phyloP scores from a whole-genome alignment of 2,329 filamentous ascomycete species.

The Grosmannia clavigera region DNA sequence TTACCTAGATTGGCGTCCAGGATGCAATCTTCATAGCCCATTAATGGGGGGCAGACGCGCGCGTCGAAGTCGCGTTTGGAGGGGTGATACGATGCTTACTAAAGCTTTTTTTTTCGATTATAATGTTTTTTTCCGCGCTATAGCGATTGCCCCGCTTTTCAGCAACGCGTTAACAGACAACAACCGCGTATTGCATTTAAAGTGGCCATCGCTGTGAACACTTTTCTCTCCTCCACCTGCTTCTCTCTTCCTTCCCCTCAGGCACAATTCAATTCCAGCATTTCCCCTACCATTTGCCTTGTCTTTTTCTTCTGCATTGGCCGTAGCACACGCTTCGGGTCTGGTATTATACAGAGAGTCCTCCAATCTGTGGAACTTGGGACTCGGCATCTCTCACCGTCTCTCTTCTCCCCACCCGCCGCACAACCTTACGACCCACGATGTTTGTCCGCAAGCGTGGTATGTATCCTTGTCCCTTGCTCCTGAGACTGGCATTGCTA shows the following conservation, averaged over 20 bases:
- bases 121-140: conserved; percentile 7
- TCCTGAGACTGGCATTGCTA: background rate
- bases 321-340: background rate
- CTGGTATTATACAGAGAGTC: background rate
- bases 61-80: conserved; percentile 8
- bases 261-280: conserved; percentile 2
- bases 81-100: background rate
- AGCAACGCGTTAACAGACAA: conserved; percentile 7
- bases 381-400: background rate
- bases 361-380: background rate
- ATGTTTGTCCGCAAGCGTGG: conserved; percentile 55
- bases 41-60: background rate
- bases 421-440: conserved; percentile 15
- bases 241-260: background rate
- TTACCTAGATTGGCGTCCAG: background rate
- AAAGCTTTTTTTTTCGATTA: background rate
- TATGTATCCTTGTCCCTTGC: conserved; percentile 24
- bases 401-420: background rate
- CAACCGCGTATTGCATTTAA: conserved; percentile 13
- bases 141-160: conserved; percentile 6
- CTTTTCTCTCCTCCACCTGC: conserved; percentile 5
- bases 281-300: background rate
- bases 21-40: background rate
- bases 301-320: background rate
- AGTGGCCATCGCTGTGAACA: conserved; percentile 10